phyloP scores from a whole-genome alignment of 345 rosid genomes.

The Arabis alpina region DNA sequence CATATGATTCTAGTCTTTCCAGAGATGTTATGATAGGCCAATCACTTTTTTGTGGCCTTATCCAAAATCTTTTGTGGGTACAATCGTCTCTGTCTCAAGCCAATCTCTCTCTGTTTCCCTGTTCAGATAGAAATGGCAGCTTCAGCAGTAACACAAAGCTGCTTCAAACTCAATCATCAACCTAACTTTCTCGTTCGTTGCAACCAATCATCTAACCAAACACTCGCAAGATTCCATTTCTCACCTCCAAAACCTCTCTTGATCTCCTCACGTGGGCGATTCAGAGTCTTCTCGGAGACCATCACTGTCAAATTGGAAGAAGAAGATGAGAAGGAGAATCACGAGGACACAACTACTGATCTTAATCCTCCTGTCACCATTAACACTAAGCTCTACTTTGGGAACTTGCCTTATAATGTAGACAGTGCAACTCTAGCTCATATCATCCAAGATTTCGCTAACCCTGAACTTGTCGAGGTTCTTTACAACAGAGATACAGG shows the following conservation, averaged over 20 bases:
- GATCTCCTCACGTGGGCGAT: conserved; percentile 12
- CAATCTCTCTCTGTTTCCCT: conserved; percentile 25
- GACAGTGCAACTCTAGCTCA: conserved; percentile 95
- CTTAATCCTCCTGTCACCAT: conserved; percentile 31
- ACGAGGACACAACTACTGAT: conserved; percentile 6
- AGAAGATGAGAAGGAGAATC: conserved; percentile 14
- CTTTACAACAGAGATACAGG: conserved; percentile 83
- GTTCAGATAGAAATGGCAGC: conserved; percentile 36
- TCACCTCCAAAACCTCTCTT: conserved; percentile 34
- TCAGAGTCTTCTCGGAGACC: conserved; percentile 26
- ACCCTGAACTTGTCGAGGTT: conserved; percentile 89
- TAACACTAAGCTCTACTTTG: conserved; percentile 85
- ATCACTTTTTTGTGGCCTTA: conserved; percentile 44
- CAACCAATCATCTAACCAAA: conserved; percentile 19
- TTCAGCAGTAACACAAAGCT: conserved; percentile 26
- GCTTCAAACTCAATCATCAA: conserved; percentile 40
- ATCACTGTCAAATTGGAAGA: conserved; percentile 41
- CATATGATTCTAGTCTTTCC: not conserved
- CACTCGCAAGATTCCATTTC: conserved; percentile 7
- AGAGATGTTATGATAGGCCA: conserved; percentile 17
- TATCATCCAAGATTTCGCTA: conserved; percentile 74
- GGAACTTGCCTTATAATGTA: conserved; percentile 86
- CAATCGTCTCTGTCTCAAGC: conserved; percentile 16
- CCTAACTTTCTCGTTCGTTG: not conserved
- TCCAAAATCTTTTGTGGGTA: conserved; percentile 30